A percentile compares a stretch with the other conserved stretches of the same genome.
Conservation (phyloP, 1,284 basidiomycete genomes). For the Inonotus hispidus region DNA sequence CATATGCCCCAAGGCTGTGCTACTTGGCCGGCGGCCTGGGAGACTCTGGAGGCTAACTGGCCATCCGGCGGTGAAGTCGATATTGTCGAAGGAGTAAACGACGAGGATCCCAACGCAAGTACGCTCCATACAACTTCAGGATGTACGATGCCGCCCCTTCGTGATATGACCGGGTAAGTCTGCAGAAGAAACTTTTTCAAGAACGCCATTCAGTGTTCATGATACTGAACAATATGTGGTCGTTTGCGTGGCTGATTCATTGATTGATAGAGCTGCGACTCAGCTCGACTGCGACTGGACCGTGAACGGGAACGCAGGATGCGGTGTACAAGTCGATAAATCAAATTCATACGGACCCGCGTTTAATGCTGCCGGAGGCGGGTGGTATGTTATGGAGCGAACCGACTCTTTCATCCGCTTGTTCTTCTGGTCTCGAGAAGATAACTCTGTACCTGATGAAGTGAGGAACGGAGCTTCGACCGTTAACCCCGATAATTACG, state of each 20-base stretch:
- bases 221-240: too few species aligned
- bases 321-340: slow-evolving; percentile 49
- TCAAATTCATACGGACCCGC: slow-evolving; percentile 49
- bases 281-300: slow-evolving; percentile 51
- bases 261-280: slow-evolving; percentile 29
- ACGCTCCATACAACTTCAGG: slow-evolving; percentile 61
- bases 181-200: too few species aligned
- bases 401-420: slow-evolving; percentile 40
- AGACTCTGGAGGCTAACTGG: slow-evolving; percentile 28
- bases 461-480: slow-evolving; percentile 34
- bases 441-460: slow-evolving; percentile 33
- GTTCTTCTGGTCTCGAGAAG: slow-evolving; percentile 46
- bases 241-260: not conserved
- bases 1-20: slow-evolving; percentile 62
- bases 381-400: slow-evolving; percentile 56
- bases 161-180: slow-evolving; percentile 28
- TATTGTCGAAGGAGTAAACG: slow-evolving; percentile 66
- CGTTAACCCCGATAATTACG: slow-evolving; percentile 47
- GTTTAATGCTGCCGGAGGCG: slow-evolving; percentile 59
- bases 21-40: slow-evolving; percentile 44
- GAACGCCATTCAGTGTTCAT: too few species aligned
- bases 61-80: slow-evolving; percentile 49
- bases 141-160: slow-evolving; percentile 49
- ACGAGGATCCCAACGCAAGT: slow-evolving; percentile 45
- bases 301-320: slow-evolving; percentile 54